A percentile compares a stretch with the other conserved stretches of the same genome.
Evolutionary conservation across 106 monocot species (phyloP).

Genomic region (Dioscorea zingiberensis): DNA sequence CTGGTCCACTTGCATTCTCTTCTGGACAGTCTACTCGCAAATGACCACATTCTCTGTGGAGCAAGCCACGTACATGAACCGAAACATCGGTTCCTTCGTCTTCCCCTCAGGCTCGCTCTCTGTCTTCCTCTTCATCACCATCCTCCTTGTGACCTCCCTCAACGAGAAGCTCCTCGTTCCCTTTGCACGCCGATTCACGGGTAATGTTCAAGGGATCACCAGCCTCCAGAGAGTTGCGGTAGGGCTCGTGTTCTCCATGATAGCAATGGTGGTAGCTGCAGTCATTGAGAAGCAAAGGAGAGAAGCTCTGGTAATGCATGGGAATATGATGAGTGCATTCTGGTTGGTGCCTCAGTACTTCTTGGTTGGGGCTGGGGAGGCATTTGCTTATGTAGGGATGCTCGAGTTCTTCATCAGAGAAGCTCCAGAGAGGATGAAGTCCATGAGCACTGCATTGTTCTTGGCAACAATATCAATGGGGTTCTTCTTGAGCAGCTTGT

Average conservation of each 20-base stretch:
- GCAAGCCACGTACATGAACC: conserved; percentile 88
- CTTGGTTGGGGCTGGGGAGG: conserved; percentile 76
- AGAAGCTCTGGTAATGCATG: not conserved
- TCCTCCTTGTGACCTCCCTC: conserved; percentile 76
- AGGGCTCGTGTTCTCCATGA: conserved; percentile 54
- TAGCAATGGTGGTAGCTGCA: conserved; percentile 66
- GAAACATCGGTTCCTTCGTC: conserved; percentile 35
- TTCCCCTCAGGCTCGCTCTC: conserved; percentile 77
- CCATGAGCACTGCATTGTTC: conserved; percentile 91
- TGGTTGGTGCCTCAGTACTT: conserved; percentile 84
- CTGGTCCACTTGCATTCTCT: conserved; percentile 90
- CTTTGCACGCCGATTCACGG: conserved; percentile 41
- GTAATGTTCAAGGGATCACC: conserved; percentile 50
- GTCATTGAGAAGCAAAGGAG: conserved; percentile 28
- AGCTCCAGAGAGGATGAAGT: conserved; percentile 83
- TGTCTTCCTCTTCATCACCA: conserved; percentile 72
- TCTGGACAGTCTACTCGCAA: conserved; percentile 96
- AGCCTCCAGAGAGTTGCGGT: conserved; percentile 69
- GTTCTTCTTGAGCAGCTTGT: conserved; percentile 71
- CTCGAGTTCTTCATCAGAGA: conserved; percentile 93
- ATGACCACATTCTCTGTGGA: conserved; percentile 95
- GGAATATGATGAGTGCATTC: conserved; percentile 46
- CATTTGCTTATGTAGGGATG: conserved; percentile 77
- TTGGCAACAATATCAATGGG: conserved; percentile 73
- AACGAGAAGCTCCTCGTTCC: conserved; percentile 80